phyloP scores from a whole-genome alignment of 2,329 filamentous ascomycete genomes.

The Cercospora zeina region DNA sequence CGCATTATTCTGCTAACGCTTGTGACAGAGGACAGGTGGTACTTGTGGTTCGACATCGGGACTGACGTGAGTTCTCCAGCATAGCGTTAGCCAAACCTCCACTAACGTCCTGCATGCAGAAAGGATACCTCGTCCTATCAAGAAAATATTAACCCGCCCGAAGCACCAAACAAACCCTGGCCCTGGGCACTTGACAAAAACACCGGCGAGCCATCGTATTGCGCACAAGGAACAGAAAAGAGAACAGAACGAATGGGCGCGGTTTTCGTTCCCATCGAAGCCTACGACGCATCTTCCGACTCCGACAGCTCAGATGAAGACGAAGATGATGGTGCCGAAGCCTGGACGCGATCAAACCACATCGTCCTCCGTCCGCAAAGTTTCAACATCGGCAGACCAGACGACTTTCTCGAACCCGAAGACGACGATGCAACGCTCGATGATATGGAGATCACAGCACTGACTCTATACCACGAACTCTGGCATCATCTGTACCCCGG shows the following conservation, averaged over 20 bases:
- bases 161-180: background rate
- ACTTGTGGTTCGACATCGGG: background rate
- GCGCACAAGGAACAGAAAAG: background rate
- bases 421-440: background rate
- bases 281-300: background rate
- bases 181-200: background rate
- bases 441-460: conserved; percentile 2
- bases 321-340: background rate
- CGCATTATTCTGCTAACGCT: background rate
- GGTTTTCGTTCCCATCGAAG: background rate
- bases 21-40: background rate
- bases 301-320: background rate
- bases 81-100: background rate
- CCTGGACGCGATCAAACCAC: background rate
- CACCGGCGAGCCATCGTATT: background rate
- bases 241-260: background rate
- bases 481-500: background rate
- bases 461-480: conserved; percentile 8
- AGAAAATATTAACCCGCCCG: background rate
- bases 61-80: background rate
- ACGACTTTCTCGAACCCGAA: background rate
- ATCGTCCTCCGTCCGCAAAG: background rate
- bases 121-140: background rate
- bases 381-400: background rate
- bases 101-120: background rate